Evolutionary conservation across 495 filamentous ascomycete genomes (phyloP).

Genomic region (Neurospora pannonica): DNA sequence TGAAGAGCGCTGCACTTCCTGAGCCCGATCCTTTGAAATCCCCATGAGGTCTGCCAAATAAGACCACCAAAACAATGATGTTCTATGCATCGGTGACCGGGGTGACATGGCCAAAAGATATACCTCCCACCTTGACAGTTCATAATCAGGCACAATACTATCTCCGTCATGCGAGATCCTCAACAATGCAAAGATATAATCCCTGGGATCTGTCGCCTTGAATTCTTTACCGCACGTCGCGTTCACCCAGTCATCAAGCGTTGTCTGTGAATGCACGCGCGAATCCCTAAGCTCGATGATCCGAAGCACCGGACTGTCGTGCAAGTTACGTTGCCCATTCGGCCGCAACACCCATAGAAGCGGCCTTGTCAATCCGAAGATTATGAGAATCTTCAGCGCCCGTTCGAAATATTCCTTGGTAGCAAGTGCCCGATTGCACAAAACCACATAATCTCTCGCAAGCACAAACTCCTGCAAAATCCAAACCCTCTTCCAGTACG

Average conservation of each 20-base stretch:
- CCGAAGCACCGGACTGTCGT: too few species aligned
- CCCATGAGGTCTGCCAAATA: neutral
- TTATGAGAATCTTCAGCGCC: fast-evolving
- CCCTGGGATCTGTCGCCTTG: neutral
- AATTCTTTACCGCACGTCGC: fast-evolving
- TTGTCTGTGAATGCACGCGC: neutral
- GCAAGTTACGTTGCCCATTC: too few species aligned
- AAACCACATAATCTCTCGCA: neutral
- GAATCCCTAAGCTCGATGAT: too few species aligned
- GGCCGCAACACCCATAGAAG: too few species aligned
- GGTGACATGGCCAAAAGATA: neutral
- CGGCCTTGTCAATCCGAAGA: too few species aligned
- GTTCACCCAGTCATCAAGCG: neutral
- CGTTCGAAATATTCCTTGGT: neutral
- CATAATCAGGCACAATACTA: fast-evolving
- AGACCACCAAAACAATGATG: too few species aligned
- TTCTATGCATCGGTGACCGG: neutral
- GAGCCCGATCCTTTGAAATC: neutral
- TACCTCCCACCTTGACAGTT: neutral
- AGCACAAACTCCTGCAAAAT: neutral
- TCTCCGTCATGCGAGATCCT: neutral
- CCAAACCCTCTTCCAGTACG: neutral
- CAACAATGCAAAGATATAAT: neutral
- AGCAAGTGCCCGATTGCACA: neutral
- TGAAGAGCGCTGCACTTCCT: too few species aligned